phyloP scores from a whole-genome alignment of 116 monocot genomes.

The Iris pallida region DNA sequence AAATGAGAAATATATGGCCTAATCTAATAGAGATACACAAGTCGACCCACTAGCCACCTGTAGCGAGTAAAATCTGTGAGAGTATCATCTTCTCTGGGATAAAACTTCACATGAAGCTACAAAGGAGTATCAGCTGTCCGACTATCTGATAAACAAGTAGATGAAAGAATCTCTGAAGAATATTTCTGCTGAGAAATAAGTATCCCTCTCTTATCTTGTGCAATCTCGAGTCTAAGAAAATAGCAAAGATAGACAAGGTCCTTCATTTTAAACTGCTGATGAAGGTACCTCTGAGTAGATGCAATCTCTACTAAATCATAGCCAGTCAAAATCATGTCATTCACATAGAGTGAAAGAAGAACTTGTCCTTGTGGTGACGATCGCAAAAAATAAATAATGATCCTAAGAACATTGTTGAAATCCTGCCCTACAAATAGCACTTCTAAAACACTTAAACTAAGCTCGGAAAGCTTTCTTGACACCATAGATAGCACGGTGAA shows the following conservation, averaged over 20 bases:
- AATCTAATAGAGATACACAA: too few species aligned
- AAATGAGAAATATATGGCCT: too few species aligned
- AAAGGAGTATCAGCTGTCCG: neutral
- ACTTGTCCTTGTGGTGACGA: neutral
- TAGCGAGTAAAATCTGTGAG: neutral
- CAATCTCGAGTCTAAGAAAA: neutral
- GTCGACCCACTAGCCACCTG: too few species aligned
- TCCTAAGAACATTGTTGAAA: neutral
- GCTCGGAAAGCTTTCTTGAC: too few species aligned
- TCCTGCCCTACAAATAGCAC: neutral
- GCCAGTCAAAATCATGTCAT: too few species aligned
- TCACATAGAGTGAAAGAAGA: neutral
- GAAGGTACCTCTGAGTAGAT: too few species aligned
- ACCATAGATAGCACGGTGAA: too few species aligned
- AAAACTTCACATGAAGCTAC: neutral
- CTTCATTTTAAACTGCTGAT: neutral
- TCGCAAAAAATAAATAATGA: neutral
- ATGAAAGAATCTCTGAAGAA: neutral
- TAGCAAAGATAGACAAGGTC: neutral
- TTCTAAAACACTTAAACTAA: neutral
- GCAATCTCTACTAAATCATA: too few species aligned
- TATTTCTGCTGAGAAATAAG: neutral
- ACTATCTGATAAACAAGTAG: neutral
- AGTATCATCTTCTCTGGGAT: neutral
- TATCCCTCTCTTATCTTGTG: neutral